Base-by-base conservation (phyloP, 2,329 filamentous ascomycete species). In the Aspergillus sp. region DNA sequence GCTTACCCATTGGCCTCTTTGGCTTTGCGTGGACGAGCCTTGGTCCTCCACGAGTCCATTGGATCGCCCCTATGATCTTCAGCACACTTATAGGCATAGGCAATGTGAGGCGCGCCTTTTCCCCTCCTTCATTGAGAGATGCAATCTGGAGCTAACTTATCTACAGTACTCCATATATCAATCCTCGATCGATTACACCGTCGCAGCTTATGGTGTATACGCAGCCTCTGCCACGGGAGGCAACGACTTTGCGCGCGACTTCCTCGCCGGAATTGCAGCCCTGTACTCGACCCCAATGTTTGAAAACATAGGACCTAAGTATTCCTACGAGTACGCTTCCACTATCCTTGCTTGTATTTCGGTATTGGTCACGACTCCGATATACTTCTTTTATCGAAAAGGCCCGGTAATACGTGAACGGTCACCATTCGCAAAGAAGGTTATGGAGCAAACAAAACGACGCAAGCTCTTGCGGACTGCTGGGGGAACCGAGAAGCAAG, bases 101-200 rank as follows among this genome's bases (percentile, higher is more conserved):
- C 5, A 84, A 84, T 53, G 19, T 19, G 19, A 19, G 19, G 19
- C 35, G 29, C 4, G 39, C 39, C 29, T n/a, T n/a, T n/a, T n/a
- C n/a, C n/a, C n/a, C n/a, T n/a, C n/a, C n/a, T n/a, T n/a, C n/a
- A n/a, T n/a, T n/a, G n/a, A n/a, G n/a, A n/a, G n/a, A n/a, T n/a
- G 19, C 19, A 19, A 19, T 19, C 19, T 19, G 19, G 19, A 19
- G 19, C 19, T 19, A 19, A 19, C 19, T 19, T 2, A 19, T 19
- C 8, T 26, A 5, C 46, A 67, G 64, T 68, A 60, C 45, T 56
- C 59, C n/a, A 80, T 81, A 30, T 82, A 83, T 57, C 79, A 81
- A 73, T 76, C 78, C 6, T 81, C 79, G 1, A 81, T 84, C 55
- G 81, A 84, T 59, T 84, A 83, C 63, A 82, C 82, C 75, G 79